Base-by-base conservation (phyloP, 108 stramenopile genomes). In the Chaetoceros muelleri region DNA sequence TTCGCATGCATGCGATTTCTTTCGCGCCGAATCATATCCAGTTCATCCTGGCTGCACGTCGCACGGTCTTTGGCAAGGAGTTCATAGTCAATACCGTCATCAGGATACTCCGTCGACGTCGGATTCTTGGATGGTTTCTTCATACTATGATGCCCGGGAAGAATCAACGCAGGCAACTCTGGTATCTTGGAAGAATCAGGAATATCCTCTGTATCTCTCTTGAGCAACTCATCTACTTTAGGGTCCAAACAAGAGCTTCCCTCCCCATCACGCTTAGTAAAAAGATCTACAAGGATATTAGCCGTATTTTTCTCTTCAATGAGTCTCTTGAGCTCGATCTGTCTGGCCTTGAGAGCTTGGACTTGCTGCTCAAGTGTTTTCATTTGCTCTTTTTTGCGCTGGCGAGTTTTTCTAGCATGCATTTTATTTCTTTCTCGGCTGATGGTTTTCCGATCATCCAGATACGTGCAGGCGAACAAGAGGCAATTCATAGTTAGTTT, bases 1-100 rank as follows among this genome's bases (percentile, higher is more conserved):
- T 88, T 88, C 51, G 91, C 91, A 60, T 93, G 91, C 85, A 93
- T 93, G n/a, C 91, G 79, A 57, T 93, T 93, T 18, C 91, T 64
- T 58, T 93, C 91, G 53, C 85, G 65, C 24, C 87, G 80, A 59
- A 93, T 88, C 58, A 74, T 67, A 59, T 93, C 91, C 10, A 88
- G 74, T 72, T 93, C 87, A 24, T 71, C 79, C 1, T 84, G 79
- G 13, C 85, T 75, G 57, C 85, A 93, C 54, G 78, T 73, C 47
- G 80, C 69, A 26, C 90, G 71, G 52, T 91, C 89, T 62, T 85
- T 87, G 8, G 72, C 75, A 20, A 91, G 78, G 7, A 91, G 73
- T 31, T 71, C 73, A 48, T 87, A 84, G 57, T 91, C 90, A 40
- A 91, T 85, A n/a, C 85, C 90, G 55, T 91, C 89, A 44, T 83